phyloP scores from a whole-genome alignment of 257 asterid genomes.

The Lycium ferocissimum region DNA sequence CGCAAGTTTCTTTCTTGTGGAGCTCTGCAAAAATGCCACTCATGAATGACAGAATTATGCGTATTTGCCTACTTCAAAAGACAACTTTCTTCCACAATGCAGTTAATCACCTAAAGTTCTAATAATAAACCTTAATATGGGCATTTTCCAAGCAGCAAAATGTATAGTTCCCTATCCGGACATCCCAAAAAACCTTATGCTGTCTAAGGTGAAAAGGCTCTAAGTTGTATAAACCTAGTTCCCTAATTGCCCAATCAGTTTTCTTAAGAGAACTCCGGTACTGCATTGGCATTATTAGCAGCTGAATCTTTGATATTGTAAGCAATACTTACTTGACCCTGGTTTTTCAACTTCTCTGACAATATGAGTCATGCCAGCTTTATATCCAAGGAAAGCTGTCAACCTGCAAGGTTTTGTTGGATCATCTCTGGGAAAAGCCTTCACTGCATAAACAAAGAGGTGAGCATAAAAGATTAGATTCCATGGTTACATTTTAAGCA shows the following conservation, averaged over 20 bases:
- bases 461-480: neutral
- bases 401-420: slow-evolving; percentile 62
- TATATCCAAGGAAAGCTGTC: slow-evolving; percentile 84
- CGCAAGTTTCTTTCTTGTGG: slow-evolving; percentile 88
- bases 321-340: slow-evolving; percentile 70
- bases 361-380: slow-evolving; percentile 92
- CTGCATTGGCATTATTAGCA: neutral
- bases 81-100: neutral
- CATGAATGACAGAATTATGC: neutral
- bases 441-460: slow-evolving; percentile 54
- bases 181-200: neutral
- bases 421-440: slow-evolving; percentile 83
- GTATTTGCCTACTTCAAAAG: neutral
- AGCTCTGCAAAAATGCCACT: slow-evolving; percentile 52
- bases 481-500: neutral
- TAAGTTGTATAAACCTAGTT: neutral
- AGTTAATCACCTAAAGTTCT: neutral
- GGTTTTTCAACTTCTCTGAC: slow-evolving; percentile 91
- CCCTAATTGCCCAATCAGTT: neutral
- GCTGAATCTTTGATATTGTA: neutral
- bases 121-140: neutral
- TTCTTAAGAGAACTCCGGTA: neutral
- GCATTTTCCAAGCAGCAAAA: neutral
- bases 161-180: neutral
- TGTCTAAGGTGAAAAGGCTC: neutral